Base-by-base conservation (phyloP, 805 yeast genomes). In the Dipodascus geniculatus region DNA sequence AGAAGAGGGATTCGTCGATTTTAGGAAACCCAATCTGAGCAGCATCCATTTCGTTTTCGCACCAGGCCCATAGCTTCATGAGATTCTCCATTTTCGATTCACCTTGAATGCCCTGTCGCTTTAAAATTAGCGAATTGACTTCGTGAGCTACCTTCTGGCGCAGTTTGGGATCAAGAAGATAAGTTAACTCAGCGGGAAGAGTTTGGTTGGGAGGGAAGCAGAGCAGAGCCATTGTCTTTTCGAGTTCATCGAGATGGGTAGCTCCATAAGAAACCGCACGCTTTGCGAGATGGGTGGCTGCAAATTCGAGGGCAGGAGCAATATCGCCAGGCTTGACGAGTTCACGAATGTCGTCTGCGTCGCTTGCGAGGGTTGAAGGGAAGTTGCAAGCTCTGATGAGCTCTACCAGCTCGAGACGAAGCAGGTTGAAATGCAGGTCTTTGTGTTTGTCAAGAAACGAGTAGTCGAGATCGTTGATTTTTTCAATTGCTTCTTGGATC, bases 151-250 rank as follows among this genome's bases (percentile, higher is more conserved):
- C 81, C 54, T 79, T 81, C 17, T 74, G 69, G 52, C 96, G 72
- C 58, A 84, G 65, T 42, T 81, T 74, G 47, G 82, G 67, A 56
- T 84, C 80, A 64, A 85, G 73, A 44, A 87, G 68, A 22, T 71
- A 71, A 48, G 76, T 70, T 57, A 87, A 68, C 57, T 78, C 79
- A 17, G 68, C 65, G 2, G 63, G 63, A 38, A 68, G 55, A 6
- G 56, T 56, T 24, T 59, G 62, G 16, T 60, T 63, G 20, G 64
- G 63, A 1, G 79, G 75, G 57, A 75, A 76, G 42, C 80, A 79
- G 38, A 89, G 69, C 56, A 89, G 71, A 22, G 95, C 87, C 93
- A 89, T 86, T 1, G 95, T 82, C 48, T 82, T 71, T 64, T 90
- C 96, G 56, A 89, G 69, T 58, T 87, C 91, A 53, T 78, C 77